phyloP scores from a whole-genome alignment of 805 yeast species.

The Candida alai region DNA sequence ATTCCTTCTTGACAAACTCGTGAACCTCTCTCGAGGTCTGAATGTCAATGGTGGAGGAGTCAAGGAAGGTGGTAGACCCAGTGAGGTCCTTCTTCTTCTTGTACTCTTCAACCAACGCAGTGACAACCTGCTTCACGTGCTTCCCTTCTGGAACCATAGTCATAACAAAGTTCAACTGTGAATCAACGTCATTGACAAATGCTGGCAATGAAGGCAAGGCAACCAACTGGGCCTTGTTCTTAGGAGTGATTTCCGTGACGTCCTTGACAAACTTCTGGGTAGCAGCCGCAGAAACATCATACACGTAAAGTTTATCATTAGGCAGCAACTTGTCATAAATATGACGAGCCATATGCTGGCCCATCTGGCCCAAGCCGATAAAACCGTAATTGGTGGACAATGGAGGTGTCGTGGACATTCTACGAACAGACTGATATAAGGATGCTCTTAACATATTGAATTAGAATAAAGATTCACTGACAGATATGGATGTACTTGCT shows the following conservation, averaged over 20 bases:
- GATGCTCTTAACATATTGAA: neutral
- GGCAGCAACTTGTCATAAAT: conserved; percentile 36
- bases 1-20: conserved; percentile 24
- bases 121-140: conserved; percentile 42
- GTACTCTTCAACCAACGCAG: conserved; percentile 33
- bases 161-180: conserved; percentile 37
- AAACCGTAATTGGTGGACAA: conserved; percentile 38
- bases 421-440: conserved; percentile 9
- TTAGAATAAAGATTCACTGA: no score
- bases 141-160: conserved; percentile 56
- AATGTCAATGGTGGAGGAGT: conserved; percentile 51
- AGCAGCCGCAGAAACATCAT: conserved; percentile 36
- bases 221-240: conserved; percentile 11
- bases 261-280: conserved; percentile 19
- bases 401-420: conserved; percentile 10
- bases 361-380: conserved; percentile 57
- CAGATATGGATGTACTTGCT: no score
- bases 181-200: conserved; percentile 27
- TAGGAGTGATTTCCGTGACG: conserved; percentile 21
- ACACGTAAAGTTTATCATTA: conserved; percentile 39
- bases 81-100: conserved; percentile 11
- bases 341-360: conserved; percentile 52
- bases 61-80: conserved; percentile 35
- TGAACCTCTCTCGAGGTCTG: conserved; percentile 42
- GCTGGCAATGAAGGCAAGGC: conserved; percentile 18